Evolutionary conservation across 768 basidiomycete species (phyloP), one percentile per base, ranked within the genome.

Genomic region (Galerina sulciceps): DNA sequence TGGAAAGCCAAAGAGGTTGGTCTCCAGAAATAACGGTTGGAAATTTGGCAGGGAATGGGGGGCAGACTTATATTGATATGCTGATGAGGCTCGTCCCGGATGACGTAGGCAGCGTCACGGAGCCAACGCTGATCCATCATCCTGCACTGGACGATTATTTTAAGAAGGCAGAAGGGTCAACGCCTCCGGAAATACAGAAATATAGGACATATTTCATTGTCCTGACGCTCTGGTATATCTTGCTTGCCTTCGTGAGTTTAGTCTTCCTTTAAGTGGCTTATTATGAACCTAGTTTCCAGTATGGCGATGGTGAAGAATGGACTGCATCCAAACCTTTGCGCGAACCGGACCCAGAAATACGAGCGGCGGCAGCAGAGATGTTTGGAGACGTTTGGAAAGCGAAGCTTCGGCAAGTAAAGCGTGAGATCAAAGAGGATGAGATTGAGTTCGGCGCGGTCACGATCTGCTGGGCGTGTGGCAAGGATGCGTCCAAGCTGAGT

Each of bases 1-100:
- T 65, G 53, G 66, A 69, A 36, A 37, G 37, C 9, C 43, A 59
- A 17, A 58, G 68, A 44, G 50, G 40, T 37, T 60, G 64, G 66
- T 69, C 60, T 26, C 66, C 66, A 6, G 66, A 69, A 20, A 64
- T 69, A 49, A 60, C 62, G 3, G 38, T 67, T 26, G 36, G 48
- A 6, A 26, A 54, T n/a, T 42, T 65, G 10, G 20, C 41, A 6
- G 44, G 26, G 13, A 44, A 59, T 18, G 40, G 49, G 2, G 50
- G 49, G 3, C 41, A 57, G 23, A n/a, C 9, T 3, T 63, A 44
- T 44, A 43, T 63, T 3, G 55, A 59, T 11, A 18, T 57, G 11
- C 51, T 63, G 3, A 49, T 10, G 35, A 46, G 10, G 5, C 20
- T 59, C 45, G 11, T 61, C 17, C 6, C n/a, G 26, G 31, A 53